Base-by-base conservation (phyloP, 1,139 yeast species). In the Yamadazyma spencermartinsiae region DNA sequence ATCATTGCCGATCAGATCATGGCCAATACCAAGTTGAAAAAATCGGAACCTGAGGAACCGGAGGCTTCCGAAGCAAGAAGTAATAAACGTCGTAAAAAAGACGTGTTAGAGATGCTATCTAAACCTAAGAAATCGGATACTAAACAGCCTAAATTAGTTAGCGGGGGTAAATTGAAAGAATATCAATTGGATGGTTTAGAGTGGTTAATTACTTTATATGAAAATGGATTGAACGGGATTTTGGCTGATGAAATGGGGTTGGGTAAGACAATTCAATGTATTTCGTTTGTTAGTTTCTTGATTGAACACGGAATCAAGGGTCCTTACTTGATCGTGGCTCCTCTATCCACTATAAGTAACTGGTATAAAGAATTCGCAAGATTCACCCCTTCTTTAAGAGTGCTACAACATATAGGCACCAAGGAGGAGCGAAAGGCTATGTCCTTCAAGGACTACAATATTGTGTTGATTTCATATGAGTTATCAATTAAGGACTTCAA, bases 161-260 rank as follows among this genome's bases (percentile, higher is more conserved):
- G 79, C 1, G 92, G 92, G 9, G 86, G 88, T 19, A 55, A 54
- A 0, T 67, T 92, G 68, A 87, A 89, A 54, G 84, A 80, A 23
- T 90, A 92, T 55, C 98, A 92, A 59, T 58, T 88, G 19, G 92
- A 86, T 40, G 98, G 98, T 0, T 74, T 90, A 41, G 90, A 87
- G 49, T 92, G 98, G 98, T 65, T 92, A 36, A 76, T 82, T 10
- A 85, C 96, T 0, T 66, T 92, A 21, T 92, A 85, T 57, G 95
- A 90, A 57, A 92, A 92, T 59, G 98, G 98, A 0, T 68, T 92
- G 24, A 92, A 92, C 61, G 98, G 98, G 3, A 89, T 92, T 25
- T 65, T 92, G 21, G 98, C 98, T 0, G 98, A 92, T 61, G 98
- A 90, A 59, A 92, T 90, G 98, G 98, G 98, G 0, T 67, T 89